Evolutionary conservation across 139 green algal genomes (phyloP).

Genomic region (Edaphochlamys debaryana): DNA sequence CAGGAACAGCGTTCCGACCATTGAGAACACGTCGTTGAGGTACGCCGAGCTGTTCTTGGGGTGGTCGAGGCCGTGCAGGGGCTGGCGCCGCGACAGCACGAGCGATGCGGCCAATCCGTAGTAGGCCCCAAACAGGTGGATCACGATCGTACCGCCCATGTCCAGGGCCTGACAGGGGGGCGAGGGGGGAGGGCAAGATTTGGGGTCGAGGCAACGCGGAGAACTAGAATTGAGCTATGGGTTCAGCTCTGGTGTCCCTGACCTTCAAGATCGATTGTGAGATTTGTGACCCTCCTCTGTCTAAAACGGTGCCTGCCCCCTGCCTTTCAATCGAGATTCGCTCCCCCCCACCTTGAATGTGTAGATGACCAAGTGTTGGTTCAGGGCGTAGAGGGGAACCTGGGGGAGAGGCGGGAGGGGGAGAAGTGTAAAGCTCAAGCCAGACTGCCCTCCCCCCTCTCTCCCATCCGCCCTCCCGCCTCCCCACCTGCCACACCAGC

Average conservation of each 20-base stretch:
- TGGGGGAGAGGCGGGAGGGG: constrained; percentile 5
- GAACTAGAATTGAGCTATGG: no score
- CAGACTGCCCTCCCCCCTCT: no score
- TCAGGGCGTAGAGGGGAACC: constrained; percentile 63
- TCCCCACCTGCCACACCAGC: constrained; percentile 57
- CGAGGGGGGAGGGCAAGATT: no score
- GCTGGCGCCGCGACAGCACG: constrained; percentile 9
- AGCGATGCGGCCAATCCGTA: not conserved
- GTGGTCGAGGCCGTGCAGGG: constrained; percentile 18
- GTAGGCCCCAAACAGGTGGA: constrained; percentile 44
- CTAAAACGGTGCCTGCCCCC: no score
- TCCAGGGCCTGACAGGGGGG: no score
- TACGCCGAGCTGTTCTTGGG: constrained; percentile 45
- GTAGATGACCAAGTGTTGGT: constrained; percentile 51
- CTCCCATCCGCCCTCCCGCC: no score
- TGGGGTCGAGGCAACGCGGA: no score
- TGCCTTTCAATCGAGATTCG: no score
- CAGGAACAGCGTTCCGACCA: constrained; percentile 64
- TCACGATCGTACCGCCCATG: constrained; percentile 58
- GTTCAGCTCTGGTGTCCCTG: no score
- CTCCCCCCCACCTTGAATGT: no score
- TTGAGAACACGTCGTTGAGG: constrained; percentile 47
- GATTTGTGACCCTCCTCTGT: no score
- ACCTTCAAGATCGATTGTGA: no score
- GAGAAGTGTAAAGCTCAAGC: not conserved